These are phyloP conservation scores for Exutisphaerella laricina DNA, from an alignment of 2,329 filamentous ascomycete species.

Conservation along the genomic window DNA sequence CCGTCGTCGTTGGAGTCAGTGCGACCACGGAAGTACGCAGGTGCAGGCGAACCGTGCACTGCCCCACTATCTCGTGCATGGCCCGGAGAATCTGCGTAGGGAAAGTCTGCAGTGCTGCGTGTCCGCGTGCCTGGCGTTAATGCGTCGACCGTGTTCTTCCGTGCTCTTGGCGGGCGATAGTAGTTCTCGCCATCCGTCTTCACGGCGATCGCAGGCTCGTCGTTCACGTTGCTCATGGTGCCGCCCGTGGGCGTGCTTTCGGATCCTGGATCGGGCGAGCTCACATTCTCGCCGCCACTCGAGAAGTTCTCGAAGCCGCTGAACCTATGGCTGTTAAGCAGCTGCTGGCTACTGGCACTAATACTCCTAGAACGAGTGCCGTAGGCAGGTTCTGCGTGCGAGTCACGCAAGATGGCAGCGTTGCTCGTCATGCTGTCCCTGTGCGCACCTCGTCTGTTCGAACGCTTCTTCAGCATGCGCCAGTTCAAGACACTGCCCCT, in stretches of 20 bases:
- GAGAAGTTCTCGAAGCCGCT: conserved; percentile 51
- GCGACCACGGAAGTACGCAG: conserved; percentile 50
- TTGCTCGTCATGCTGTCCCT: conserved; percentile 79
- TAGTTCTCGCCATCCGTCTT: conserved; percentile 57
- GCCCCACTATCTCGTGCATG: conserved; percentile 32
- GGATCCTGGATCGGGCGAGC: conserved; percentile 29
- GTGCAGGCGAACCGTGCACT: conserved; percentile 44
- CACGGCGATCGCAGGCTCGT: conserved; percentile 8
- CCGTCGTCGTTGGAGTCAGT: conserved; percentile 49
- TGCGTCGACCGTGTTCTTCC: conserved; percentile 60
- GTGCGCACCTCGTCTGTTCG: conserved; percentile 44
- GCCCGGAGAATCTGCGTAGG: conserved; percentile 40
- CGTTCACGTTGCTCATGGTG: conserved; percentile 7
- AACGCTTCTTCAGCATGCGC: conserved; percentile 32
- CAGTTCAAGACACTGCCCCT: conserved; percentile 78
- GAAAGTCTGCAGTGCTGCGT: conserved; percentile 32
- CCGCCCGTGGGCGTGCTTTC: conserved; percentile 5
- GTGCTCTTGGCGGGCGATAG: conserved; percentile 75
- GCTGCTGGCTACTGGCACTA: conserved; percentile 57
- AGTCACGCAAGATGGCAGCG: conserved; percentile 62
- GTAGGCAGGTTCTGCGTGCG: conserved; percentile 18
- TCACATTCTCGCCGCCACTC: conserved; percentile 55
- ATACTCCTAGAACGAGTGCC: conserved; percentile 53
- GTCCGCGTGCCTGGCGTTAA: conserved; percentile 39
- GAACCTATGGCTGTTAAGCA: conserved; percentile 46